Evolutionary conservation across 83 land plant genomes (phyloP), one percentile per base, ranked within the genome.

Genomic region (Isoetes engelmannii): DNA sequence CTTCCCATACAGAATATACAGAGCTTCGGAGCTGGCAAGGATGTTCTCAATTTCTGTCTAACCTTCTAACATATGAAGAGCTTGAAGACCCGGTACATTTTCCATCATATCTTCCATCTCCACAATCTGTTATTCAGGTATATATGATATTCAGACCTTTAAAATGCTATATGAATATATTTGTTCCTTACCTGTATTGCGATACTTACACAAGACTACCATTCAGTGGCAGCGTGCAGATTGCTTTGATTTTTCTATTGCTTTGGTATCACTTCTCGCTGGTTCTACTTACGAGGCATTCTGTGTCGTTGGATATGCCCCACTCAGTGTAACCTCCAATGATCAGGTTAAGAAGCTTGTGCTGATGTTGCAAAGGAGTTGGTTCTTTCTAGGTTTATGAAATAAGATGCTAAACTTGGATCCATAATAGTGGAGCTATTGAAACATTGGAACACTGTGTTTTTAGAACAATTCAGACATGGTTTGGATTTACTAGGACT

Each of bases 241-340:
- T 74, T 79, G 73, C 17, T 79, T 79, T 47, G 81, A 79, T 49
- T 79, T 58, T 49, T 20, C 81, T 6, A 69, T 79, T 47, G 77
- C 54, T 46, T 64, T 79, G 54, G 73, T 63, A 12, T 79, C 81
- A 6, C 57, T 79, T 45, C 78, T 79, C 28, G n/a, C 68, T 28
- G 81, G 81, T 19, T 77, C 77, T 15, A 72, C 78, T 7, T 79
- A 79, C 42, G 75, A 79, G 58, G 81, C 81, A 50, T 74, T 50
- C 45, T 74, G 78, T 64, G 79, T 74, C 13, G 78, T 63, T 6
- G 81, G 81, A 61, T 79, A 74, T 63, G 81, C 81, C 6, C 81
- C 81, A 4, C 54, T 63, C 43, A 8, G 15, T 45, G 62, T 74
- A 20, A 79, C 77, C 47, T 54, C 78, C 6, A 74, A 74, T 68